These are phyloP conservation scores for Pseudocercospora cruenta DNA, from an alignment of 2,329 filamentous ascomycete species.

Conservation along the genomic window DNA sequence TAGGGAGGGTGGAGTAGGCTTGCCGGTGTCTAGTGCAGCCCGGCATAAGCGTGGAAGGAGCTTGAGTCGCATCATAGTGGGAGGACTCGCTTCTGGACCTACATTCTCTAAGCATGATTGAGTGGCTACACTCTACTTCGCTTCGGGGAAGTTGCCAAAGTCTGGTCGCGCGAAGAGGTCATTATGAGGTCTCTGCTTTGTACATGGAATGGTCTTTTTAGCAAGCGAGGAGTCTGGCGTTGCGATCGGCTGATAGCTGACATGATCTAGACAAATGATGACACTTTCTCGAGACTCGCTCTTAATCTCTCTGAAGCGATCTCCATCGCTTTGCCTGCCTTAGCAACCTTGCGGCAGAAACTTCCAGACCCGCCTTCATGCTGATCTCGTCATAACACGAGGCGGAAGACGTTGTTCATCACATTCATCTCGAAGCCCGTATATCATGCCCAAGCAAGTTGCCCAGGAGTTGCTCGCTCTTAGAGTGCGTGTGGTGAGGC, in stretches of 20 bases:
- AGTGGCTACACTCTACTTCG: background rate
- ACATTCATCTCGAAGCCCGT: background rate
- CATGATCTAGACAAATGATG: background rate
- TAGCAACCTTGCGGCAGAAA: no score
- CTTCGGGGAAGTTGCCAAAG: background rate
- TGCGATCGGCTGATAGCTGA: background rate
- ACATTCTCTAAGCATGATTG: constrained; percentile 35
- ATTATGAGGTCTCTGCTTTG: no score
- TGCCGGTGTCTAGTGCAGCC: constrained; percentile 5
- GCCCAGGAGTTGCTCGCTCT: constrained; percentile 1
- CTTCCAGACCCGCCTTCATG: background rate
- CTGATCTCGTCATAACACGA: background rate
- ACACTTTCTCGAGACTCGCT: background rate
- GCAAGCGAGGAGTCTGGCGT: constrained; percentile 1
- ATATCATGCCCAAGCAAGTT: constrained; percentile 6
- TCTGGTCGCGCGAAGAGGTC: background rate
- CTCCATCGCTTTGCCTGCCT: no score
- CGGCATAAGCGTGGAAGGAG: constrained; percentile 28
- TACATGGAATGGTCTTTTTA: background rate
- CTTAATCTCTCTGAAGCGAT: no score
- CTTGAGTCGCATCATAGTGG: constrained; percentile 31
- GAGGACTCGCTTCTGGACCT: constrained; percentile 35
- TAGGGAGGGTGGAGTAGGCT: background rate
- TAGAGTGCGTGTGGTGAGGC: background rate
- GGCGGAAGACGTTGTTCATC: background rate